These are phyloP conservation scores for Naganishia cerealis DNA, from an alignment of 1,284 basidiomycete species.

Conservation along the genomic window DNA sequence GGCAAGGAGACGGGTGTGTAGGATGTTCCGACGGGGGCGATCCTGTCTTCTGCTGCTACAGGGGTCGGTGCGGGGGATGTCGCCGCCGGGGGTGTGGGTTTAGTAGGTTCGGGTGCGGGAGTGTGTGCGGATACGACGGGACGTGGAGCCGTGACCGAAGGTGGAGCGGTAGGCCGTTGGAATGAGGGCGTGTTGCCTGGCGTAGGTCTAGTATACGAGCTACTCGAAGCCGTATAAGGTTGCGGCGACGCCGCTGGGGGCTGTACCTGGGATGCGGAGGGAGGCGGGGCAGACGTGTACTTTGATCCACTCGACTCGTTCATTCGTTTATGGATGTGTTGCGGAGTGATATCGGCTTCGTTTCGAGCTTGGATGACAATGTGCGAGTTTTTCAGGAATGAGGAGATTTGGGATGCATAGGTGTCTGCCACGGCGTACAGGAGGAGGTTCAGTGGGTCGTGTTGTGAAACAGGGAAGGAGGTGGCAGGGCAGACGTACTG, in stretches of 20 bases:
- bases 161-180: constrained; percentile 25
- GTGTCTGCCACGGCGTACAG: constrained; percentile 56
- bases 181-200: constrained; percentile 33
- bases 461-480: neutral
- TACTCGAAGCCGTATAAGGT: constrained; percentile 43
- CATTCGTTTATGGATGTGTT: constrained; percentile 79
- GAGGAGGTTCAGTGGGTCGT: neutral
- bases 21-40: constrained; percentile 76
- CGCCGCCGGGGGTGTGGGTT: constrained; percentile 40
- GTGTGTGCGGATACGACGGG: constrained; percentile 59
- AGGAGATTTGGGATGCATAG: constrained; percentile 76
- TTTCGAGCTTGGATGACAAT: constrained; percentile 88
- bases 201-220: constrained; percentile 27
- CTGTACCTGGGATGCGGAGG: constrained; percentile 56
- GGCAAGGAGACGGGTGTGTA: constrained; percentile 82
- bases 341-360: constrained; percentile 82
- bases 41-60: constrained; percentile 72
- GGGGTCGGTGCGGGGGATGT: constrained; percentile 56
- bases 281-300: constrained; percentile 57
- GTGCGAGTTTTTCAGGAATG: constrained; percentile 78
- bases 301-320: constrained; percentile 89
- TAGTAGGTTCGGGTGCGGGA: constrained; percentile 41
- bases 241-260: constrained; percentile 43
- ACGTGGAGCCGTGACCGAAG: constrained; percentile 38
- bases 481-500: constrained; percentile 53